Conservation (phyloP, 106 monocot genomes). For the Apostasia ramifera region DNA sequence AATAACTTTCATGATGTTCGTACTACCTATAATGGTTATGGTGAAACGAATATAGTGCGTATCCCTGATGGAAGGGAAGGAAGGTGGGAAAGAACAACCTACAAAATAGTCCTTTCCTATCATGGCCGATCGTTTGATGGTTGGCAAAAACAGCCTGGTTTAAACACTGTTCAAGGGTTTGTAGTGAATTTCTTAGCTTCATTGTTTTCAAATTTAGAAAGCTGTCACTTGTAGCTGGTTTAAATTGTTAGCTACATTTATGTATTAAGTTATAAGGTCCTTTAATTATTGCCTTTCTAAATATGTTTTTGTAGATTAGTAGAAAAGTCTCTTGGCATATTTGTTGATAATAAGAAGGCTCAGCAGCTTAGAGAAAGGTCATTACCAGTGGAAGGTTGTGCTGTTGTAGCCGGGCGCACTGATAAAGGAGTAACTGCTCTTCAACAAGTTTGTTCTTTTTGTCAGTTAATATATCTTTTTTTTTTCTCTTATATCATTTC, state of each 20-base stretch:
- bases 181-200: not conserved
- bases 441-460: constrained; percentile 98
- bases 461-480: constrained; percentile 41
- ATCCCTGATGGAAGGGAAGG: constrained; percentile 32
- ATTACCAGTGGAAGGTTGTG: constrained; percentile 79
- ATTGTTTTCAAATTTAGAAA: not conserved
- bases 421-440: constrained; percentile 98
- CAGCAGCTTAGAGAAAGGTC: constrained; percentile 51
- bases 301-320: constrained; percentile 41
- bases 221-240: not conserved
- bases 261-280: not conserved
- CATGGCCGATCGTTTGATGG: constrained; percentile 86
- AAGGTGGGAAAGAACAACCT: constrained; percentile 71
- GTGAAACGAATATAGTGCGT: constrained; percentile 3
- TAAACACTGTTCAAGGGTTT: constrained; percentile 93
- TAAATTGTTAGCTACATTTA: not conserved
- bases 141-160: constrained; percentile 93
- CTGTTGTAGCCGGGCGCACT: constrained; percentile 79
- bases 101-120: constrained; percentile 75
- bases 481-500: constrained; percentile 1
- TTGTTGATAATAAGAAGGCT: constrained; percentile 85
- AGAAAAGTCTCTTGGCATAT: constrained; percentile 69
- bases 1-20: not conserved
- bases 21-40: constrained; percentile 7
- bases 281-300: not conserved